Evolutionary conservation across 2,329 filamentous ascomycete genomes (phyloP).

Genomic region (Trichoderma cornu-damae): DNA sequence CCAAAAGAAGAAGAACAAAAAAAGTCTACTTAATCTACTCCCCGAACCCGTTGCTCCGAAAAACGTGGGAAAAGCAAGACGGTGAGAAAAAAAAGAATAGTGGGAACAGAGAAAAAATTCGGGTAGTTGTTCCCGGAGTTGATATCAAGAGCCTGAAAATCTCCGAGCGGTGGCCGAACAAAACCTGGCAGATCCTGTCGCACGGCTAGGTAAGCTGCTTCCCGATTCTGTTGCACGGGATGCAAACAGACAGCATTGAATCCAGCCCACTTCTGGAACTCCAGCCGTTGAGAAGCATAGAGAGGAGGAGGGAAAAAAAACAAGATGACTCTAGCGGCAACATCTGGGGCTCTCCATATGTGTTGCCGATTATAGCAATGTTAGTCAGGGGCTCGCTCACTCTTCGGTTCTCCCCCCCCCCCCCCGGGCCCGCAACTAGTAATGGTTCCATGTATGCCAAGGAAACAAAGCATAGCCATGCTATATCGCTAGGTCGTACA

Average conservation of each 20-base stretch:
- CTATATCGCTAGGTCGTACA: background rate
- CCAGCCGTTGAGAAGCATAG: background rate
- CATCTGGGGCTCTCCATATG: no score
- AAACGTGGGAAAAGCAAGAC: background rate
- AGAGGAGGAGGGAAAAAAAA: background rate
- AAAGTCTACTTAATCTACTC: conserved; percentile 12
- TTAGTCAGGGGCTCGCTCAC: no score
- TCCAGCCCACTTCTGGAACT: conserved; percentile 15
- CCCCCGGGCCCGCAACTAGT: no score
- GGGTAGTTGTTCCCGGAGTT: background rate
- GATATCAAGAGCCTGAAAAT: background rate
- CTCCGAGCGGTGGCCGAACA: no score
- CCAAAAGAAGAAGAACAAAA: no score
- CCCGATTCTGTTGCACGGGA: background rate
- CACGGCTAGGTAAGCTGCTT: background rate
- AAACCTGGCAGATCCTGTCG: no score
- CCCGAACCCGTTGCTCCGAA: background rate
- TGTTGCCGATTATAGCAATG: background rate
- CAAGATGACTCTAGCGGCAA: background rate
- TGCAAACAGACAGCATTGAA: background rate
- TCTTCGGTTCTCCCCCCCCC: no score
- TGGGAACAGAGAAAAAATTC: background rate
- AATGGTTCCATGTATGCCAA: no score
- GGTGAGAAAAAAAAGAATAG: background rate
- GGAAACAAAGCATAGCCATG: background rate